Conservation (phyloP, 768 basidiomycete species). For the Amanita exitialis region DNA sequence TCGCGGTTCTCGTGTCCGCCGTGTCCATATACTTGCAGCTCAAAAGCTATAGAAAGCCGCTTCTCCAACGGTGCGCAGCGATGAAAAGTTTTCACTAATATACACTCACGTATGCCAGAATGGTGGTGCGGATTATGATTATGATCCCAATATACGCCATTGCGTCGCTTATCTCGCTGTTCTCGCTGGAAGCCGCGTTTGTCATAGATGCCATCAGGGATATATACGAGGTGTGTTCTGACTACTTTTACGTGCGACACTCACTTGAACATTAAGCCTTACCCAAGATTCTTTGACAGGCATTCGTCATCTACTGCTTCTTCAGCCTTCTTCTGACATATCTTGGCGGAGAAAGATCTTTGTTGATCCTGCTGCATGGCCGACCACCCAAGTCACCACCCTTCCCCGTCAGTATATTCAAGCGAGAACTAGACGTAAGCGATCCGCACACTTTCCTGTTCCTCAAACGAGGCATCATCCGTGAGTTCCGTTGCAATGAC, state of each 20-base stretch:
- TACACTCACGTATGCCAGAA: constrained; percentile 30
- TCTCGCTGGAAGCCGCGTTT: constrained; percentile 92
- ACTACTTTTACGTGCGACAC: background rate
- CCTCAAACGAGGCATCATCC: constrained; percentile 90
- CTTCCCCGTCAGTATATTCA: constrained; percentile 80
- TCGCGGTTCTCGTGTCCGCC: constrained; percentile 66
- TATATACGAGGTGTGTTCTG: constrained; percentile 76
- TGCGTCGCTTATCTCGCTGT: constrained; percentile 84
- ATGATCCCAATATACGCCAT: constrained; percentile 95
- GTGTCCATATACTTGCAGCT: constrained; percentile 74
- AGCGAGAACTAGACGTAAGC: constrained; percentile 81
- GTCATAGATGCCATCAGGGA: constrained; percentile 93
- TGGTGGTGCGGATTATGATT: constrained; percentile 92
- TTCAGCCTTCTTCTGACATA: constrained; percentile 76
- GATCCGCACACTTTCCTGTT: constrained; percentile 94
- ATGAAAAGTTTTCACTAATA: background rate
- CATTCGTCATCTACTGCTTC: constrained; percentile 92
- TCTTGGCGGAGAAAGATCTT: constrained; percentile 87
- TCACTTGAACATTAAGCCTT: background rate
- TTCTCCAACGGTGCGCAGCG: constrained; percentile 54
- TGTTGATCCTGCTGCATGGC: constrained; percentile 88
- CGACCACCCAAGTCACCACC: constrained; percentile 81
- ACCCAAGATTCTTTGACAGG: constrained; percentile 32
- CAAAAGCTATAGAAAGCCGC: constrained; percentile 78
- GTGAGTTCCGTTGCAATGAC: constrained; percentile 29